Evolutionary conservation across 2,329 filamentous ascomycete species (phyloP).

Genomic region (Aspergillus glaucus): DNA sequence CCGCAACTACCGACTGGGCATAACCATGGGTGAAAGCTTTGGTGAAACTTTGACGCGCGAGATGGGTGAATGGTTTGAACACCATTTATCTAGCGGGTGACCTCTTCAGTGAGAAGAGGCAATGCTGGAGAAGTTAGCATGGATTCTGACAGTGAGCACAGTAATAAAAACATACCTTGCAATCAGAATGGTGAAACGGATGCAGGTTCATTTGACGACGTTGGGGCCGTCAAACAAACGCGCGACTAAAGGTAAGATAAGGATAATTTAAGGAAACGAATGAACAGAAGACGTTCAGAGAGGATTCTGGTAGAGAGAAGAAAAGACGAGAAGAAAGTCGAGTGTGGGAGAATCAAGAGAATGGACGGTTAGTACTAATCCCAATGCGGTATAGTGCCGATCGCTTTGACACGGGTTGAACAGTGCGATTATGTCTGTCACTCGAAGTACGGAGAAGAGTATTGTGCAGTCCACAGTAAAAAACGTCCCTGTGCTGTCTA

Average conservation of each 20-base stretch:
- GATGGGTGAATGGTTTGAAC: conserved; percentile 63
- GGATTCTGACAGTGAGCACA: not conserved
- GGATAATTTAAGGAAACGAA: not conserved
- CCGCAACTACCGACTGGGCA: conserved; percentile 94
- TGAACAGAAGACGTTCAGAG: not conserved
- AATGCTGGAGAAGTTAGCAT: conserved; percentile 31
- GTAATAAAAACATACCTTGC: conserved; percentile 51
- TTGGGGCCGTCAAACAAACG: conserved; percentile 77
- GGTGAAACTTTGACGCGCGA: conserved; percentile 95
- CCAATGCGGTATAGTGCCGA: not conserved
- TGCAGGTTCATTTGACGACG: conserved; percentile 99
- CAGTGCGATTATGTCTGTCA: too few species aligned
- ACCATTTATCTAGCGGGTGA: conserved; percentile 77
- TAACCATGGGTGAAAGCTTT: conserved; percentile 98
- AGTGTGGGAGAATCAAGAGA: not conserved
- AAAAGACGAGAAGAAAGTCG: not conserved
- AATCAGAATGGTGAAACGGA: conserved; percentile 53
- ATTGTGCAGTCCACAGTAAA: too few species aligned
- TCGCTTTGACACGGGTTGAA: not conserved
- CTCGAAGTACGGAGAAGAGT: too few species aligned
- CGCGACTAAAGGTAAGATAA: conserved; percentile 44
- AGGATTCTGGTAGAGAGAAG: not conserved
- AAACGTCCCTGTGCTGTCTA: too few species aligned
- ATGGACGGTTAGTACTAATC: not conserved
- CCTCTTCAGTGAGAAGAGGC: conserved; percentile 60